These are phyloP conservation scores for Saccharomyces hybrid DNA, from an alignment of 1,139 yeast genomes.

Conservation along the genomic window DNA sequence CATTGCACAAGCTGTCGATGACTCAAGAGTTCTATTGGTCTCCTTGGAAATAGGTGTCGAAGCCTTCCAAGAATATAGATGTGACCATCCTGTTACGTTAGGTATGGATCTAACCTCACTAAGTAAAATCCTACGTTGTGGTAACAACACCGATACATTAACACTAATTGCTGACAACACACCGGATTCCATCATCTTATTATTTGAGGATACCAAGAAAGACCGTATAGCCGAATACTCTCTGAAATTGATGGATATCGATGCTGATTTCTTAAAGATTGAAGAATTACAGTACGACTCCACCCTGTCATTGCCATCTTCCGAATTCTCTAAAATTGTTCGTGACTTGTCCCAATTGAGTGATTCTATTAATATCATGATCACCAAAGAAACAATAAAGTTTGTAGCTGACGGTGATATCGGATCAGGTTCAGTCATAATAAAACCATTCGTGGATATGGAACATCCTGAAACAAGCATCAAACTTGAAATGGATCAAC, in stretches of 20 bases:
- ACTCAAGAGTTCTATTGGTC: constrained; percentile 89
- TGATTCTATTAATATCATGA: constrained; percentile 79
- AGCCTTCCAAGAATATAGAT: constrained; percentile 89
- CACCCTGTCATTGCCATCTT: constrained; percentile 77
- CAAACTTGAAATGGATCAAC: constrained; percentile 71
- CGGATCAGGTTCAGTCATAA: constrained; percentile 79
- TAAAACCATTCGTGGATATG: constrained; percentile 77
- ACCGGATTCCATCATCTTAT: constrained; percentile 73
- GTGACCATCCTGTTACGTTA: constrained; percentile 87
- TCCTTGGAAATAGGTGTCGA: constrained; percentile 82
- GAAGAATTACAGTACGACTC: constrained; percentile 93
- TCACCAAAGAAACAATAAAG: constrained; percentile 87
- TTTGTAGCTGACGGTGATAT: constrained; percentile 89
- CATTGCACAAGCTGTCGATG: constrained; percentile 96
- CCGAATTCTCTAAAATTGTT: constrained; percentile 82
- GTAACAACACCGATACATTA: constrained; percentile 81
- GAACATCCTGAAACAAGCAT: constrained; percentile 73
- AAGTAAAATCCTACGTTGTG: constrained; percentile 83
- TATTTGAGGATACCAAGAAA: constrained; percentile 84
- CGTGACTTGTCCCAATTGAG: constrained; percentile 81
- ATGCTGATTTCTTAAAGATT: constrained; percentile 86
- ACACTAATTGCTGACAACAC: constrained; percentile 88
- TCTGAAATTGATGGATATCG: constrained; percentile 91
- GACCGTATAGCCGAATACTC: constrained; percentile 91
- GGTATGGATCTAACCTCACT: constrained; percentile 87